These are phyloP conservation scores for Pneumocystis wakefieldiae DNA, from an alignment of 1,139 yeast genomes.

Conservation along the genomic window DNA sequence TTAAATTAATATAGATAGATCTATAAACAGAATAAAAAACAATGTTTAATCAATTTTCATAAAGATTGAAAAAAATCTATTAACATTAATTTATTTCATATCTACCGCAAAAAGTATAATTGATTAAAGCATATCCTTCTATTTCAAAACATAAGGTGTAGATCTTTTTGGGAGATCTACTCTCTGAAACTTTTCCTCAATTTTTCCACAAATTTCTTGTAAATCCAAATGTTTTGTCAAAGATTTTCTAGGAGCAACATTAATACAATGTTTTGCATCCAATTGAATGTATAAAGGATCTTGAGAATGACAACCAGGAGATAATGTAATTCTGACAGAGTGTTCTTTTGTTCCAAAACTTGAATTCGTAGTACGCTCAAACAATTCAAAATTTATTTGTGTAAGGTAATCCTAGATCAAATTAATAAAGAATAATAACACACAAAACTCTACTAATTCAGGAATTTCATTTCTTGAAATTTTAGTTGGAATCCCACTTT, in stretches of 20 bases:
- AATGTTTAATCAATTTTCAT: neutral
- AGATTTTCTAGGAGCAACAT: slow-evolving; percentile 81
- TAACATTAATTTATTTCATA: neutral
- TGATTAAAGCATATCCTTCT: slow-evolving; percentile 17
- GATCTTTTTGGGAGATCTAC: slow-evolving; percentile 84
- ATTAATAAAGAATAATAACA: neutral
- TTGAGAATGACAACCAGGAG: slow-evolving; percentile 97
- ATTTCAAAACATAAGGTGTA: slow-evolving; percentile 52
- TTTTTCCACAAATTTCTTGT: slow-evolving; percentile 71
- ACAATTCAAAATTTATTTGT: slow-evolving; percentile 84
- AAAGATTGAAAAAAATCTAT: neutral
- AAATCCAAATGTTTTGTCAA: slow-evolving; percentile 87
- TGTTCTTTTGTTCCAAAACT: slow-evolving; percentile 61
- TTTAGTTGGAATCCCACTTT: slow-evolving; percentile 87
- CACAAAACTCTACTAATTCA: slow-evolving; percentile 40
- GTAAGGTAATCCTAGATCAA: slow-evolving; percentile 49
- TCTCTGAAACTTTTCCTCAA: slow-evolving; percentile 68
- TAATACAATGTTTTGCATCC: slow-evolving; percentile 91
- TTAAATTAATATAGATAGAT: too few relatives aligned
- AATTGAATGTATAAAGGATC: slow-evolving; percentile 93
- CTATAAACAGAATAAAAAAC: neutral
- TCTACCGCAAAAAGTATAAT: neutral
- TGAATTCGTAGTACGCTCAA: slow-evolving; percentile 33
- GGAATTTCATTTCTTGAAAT: slow-evolving; percentile 90
- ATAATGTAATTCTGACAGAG: slow-evolving; percentile 70